Percentiles rank a stretch among this genome's conserved stretches.
phyloP scores from a whole-genome alignment of 768 basidiomycete species.

The Amanita phalloides region DNA sequence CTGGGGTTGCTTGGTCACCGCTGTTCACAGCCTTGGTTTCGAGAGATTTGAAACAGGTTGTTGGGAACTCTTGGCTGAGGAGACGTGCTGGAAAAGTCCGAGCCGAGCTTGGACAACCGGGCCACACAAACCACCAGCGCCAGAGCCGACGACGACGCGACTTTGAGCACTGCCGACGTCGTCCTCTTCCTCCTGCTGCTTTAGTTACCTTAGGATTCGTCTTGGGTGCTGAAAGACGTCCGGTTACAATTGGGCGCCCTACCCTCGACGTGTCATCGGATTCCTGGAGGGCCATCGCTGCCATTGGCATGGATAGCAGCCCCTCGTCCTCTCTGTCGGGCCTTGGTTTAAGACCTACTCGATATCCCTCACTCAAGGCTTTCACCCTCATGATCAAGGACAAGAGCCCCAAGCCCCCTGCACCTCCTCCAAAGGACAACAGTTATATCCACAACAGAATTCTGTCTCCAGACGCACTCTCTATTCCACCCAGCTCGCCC shows the following conservation, averaged over 20 bases:
- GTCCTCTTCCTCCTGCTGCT: background rate
- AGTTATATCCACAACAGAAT: conserved; percentile 38
- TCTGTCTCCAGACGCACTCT: conserved; percentile 31
- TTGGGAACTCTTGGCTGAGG: too few species aligned
- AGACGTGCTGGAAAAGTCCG: background rate
- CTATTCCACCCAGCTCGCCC: conserved; percentile 28
- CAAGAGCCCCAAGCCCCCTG: conserved; percentile 32
- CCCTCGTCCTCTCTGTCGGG: conserved; percentile 13
- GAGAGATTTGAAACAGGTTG: background rate
- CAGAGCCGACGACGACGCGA: background rate
- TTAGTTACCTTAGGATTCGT: background rate
- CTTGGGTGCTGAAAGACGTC: background rate
- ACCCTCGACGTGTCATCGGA: background rate
- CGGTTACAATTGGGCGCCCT: too few species aligned
- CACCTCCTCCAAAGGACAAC: conserved; percentile 56
- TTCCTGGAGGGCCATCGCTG: background rate
- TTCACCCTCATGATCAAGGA: conserved; percentile 20
- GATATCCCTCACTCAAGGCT: conserved; percentile 23
- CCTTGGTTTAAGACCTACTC: conserved; percentile 14
- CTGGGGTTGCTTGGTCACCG: too few species aligned
- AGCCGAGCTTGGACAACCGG: background rate
- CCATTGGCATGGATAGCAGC: conserved; percentile 16
- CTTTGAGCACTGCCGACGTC: background rate
- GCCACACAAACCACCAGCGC: background rate
- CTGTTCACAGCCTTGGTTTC: background rate